Base-by-base conservation (phyloP, 345 rosid genomes). In the Brassica nigra region DNA sequence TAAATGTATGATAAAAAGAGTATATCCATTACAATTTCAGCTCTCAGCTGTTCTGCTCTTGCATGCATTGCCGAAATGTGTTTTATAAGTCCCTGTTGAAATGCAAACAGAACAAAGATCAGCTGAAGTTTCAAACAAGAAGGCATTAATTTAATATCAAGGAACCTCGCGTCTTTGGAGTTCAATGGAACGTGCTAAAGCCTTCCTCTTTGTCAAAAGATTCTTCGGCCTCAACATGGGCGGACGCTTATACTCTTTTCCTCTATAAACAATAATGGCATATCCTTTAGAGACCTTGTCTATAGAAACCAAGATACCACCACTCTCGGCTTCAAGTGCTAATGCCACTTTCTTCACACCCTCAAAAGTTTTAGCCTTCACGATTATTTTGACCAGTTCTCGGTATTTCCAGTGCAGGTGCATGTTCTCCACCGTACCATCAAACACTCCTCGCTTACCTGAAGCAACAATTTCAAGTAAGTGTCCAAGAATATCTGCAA, bases 381-480 rank as follows among this genome's bases (percentile, higher is more conserved):
- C 79, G 18, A 91, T 68, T 70, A 95, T 86, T 87, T 95, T 92
- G 71, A 95, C 87, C 76, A 95, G 78, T 64, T 95, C 99, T 62
- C 99, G 83, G 73, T 95, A 89, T 68, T 92, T 95, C 99, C 99
- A 95, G 66, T 95, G 99, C 85, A 95, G 86, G 86, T 95, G 98
- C 98, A 95, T 95, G 86, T 95, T 95, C 79, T 95, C 97, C 78
- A 95, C 90, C 0, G 99, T 95, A 71, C 99, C 98, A 83, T 89
- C 97, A 74, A 92, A 95, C 84, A 95, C 91, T 55, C 99, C 99
- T 68, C 97, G 91, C 71, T 95, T 85, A 80, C 99, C 99, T 95
- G 88, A 75, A 87, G 39, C 76, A 76, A 34, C 34, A 34, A 1
- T 63, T 84, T 65, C 76, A 55, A 27, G 47, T 55, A 66, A 64